Base-by-base conservation (phyloP, 257 asterid species). In the Cinchona pubescens region DNA sequence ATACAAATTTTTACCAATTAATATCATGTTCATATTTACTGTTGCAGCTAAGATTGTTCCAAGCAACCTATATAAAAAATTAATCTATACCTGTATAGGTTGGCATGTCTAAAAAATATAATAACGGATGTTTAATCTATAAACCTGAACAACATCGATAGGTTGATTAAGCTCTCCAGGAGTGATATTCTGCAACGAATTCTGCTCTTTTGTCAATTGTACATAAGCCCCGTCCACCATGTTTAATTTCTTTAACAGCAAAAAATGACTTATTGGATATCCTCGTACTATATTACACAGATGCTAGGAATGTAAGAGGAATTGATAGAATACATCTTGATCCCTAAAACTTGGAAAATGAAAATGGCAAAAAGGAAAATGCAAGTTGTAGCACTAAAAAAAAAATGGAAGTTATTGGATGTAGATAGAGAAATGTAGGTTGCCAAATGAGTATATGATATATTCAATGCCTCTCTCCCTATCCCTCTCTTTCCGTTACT, bases 121-220 rank as follows among this genome's bases (percentile, higher is more conserved):
- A 32, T 14, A 62, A 19, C 0, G 0, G 29, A 38, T 21, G 27
- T n/a, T 9, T 63, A 30, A 19, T 27, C 0, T 34, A 15, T 10
- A 48, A 11, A 92, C 97, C 91, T 80, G 81, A 15, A 79, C 86
- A 35, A 92, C 79, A 80, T 92, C 93, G 71, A 92, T 86, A 60
- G 97, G 86, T 68, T 89, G 89, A 42, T 92, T 92, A 42, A 92
- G 88, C 80, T 92, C 97, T 34, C 97, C 96, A 11, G 96, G 97
- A 43, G 85, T 89, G 78, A 92, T 85, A 60, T 85, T 80, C 75
- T 86, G 86, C 72, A 85, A 74, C 7, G 86, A 46, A 55, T 35
- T 84, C 55, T 87, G 93, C 25, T 88, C 92, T 82, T 85, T 90
- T 5, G 85, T 81, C 78, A 90, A 82, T 83, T 87, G 87, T 69